phyloP scores from a whole-genome alignment of 345 rosid species.

The Aethionema arabicum region DNA sequence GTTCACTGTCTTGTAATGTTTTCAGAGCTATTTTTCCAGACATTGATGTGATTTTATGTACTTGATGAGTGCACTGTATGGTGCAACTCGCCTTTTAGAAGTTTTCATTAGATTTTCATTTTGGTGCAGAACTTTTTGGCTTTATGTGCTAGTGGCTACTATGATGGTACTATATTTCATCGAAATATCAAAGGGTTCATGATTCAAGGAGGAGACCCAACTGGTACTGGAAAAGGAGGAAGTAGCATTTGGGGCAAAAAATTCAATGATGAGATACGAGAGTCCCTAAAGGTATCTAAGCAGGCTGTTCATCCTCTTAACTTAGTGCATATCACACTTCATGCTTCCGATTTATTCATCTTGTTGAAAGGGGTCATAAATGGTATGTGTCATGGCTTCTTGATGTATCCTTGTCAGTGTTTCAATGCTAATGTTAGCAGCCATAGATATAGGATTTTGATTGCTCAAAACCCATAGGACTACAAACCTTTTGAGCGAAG shows the following conservation, averaged over 20 bases:
- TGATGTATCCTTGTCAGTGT: neutral
- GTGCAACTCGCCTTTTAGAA: neutral
- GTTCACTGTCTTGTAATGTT: neutral
- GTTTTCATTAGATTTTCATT: neutral
- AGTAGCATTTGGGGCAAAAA: constrained; percentile 98
- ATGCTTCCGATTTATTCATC: neutral
- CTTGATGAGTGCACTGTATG: neutral
- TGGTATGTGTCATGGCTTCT: constrained; percentile 1
- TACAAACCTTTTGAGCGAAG: neutral
- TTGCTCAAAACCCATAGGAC: neutral
- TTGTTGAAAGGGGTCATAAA: neutral
- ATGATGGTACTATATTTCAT: constrained; percentile 88
- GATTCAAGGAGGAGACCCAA: constrained; percentile 99
- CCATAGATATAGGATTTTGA: neutral
- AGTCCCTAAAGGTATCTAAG: constrained; percentile 80
- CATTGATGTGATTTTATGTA: neutral
- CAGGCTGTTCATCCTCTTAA: neutral
- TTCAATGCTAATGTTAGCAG: neutral
- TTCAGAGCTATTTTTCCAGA: neutral
- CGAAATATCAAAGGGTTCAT: constrained; percentile 93
- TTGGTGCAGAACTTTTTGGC: constrained; percentile 85
- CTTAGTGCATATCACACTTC: too few relatives aligned
- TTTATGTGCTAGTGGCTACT: constrained; percentile 89
- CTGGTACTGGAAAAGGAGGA: constrained; percentile 95
- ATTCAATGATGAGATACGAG: constrained; percentile 95